Base-by-base conservation (phyloP, 176 grass and related monocot species). In the Oryza meridionalis region DNA sequence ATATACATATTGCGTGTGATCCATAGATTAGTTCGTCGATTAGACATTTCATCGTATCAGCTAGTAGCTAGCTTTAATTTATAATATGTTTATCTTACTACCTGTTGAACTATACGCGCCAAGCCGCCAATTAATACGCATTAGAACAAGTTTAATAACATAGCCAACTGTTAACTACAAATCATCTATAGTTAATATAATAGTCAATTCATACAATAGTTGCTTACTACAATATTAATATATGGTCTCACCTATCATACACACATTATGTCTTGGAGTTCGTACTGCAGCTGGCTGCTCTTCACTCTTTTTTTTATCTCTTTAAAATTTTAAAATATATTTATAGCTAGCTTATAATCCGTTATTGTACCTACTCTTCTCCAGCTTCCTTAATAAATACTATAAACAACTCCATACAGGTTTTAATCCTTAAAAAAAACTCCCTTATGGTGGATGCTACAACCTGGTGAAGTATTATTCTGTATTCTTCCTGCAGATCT, bases 21-120 rank as follows among this genome's bases (percentile, higher is more conserved):
- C 42, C 16, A 44, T 63, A 61, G 10, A 29, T 51, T 55, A 67
- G 22, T 80, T 69, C 69, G 13, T 53, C 16, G 78, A 85, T 81
- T 85, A 53, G 66, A 81, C 32, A 70, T 55, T 81, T 72, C 72
- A 82, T 85, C 14, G 67, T 66, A 89, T 66, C 21, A 29, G 27
- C 27, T 29, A 29, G 27, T 59, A 59, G 55, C 7, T 59, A 59
- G 6, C 17, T 50, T 40, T 38, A 38, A 38, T 38, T 38, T 72
- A 47, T 16, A 11, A 49, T 71, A 67, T 14, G 65, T 33, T 33
- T 65, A 71, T 65, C 12, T 71, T 43, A 10, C 42, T 43, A 43
- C 42, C 9, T n/a, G 22, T 62, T 38, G 4, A 77, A 11, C 17
- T 26, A 25, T 65, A 46, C 0, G 19, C 50, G 33, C 46, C 14